Base-by-base conservation (phyloP, 192 early-diverging fungal species). In the Pilobolus umbonatus region DNA sequence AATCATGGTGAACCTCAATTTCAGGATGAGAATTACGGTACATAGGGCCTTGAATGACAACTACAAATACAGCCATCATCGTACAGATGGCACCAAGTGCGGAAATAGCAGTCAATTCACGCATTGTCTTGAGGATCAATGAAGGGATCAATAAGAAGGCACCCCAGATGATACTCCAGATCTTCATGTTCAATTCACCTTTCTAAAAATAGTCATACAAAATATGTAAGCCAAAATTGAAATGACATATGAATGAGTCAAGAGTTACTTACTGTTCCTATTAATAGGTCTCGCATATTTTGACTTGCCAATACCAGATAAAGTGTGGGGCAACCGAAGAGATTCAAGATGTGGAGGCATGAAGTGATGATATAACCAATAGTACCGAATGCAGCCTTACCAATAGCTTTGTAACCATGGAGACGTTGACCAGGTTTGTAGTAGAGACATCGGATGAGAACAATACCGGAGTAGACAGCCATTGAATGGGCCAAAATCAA, bases 401-500 rank as follows among this genome's bases (percentile, higher is more conserved):
- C 90, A 45, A 92, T 78, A 28, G 85, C 84, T 15, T 82, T 79
- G 61, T 81, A 87, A 61, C 75, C 36, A 73, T 80, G 58, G 73
- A 69, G 52, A 44, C 67, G 55, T 17, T 69, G 67, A 29, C 67
- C 67, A 47, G 67, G 67, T 44, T 87, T 80, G 71, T 82, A 75
- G 69, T 94, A 92, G 14, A 92, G 76, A 51, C 88, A 92, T 40
- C 78, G 79, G 63, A 92, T 80, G 40, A 92, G 78, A 0, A 92
- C 67, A 50, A 80, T 79, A 28, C 89, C 91, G 1, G 80, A 82
- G 61, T 91, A 92, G 22, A 83, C 60, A 11, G 85, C 81, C 57
- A 89, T 86, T 17, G 78, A 48, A 19, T 82, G 85, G 4, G 88
- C 81, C 28, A 91, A 75, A 15, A 82, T 30, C 32, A 94, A 70